phyloP scores from a whole-genome alignment of 768 basidiomycete species.

The Zangia roseola region DNA sequence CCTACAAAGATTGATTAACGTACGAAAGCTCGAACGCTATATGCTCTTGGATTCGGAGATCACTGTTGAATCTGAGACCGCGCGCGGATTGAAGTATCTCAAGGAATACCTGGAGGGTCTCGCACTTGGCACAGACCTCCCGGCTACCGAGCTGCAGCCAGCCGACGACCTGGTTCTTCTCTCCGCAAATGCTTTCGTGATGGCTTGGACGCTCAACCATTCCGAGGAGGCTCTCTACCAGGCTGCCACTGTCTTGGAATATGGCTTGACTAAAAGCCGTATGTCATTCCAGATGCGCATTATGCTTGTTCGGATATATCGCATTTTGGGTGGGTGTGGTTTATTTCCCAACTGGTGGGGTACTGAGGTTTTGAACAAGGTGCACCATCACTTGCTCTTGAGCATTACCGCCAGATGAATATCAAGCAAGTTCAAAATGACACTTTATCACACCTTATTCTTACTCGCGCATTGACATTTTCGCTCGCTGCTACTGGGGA shows the following conservation, averaged over 20 bases:
- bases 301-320: slow-evolving; percentile 78
- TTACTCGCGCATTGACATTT: slow-evolving; percentile 77
- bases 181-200: slow-evolving; percentile 65
- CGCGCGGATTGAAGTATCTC: slow-evolving; percentile 51
- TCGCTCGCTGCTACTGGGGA: slow-evolving; percentile 76
- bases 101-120: slow-evolving; percentile 67
- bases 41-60: slow-evolving; percentile 49
- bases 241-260: slow-evolving; percentile 68
- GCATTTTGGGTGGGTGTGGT: slow-evolving; percentile 61
- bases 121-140: slow-evolving; percentile 61
- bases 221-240: slow-evolving; percentile 61
- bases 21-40: slow-evolving; percentile 70
- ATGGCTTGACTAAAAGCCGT: slow-evolving; percentile 66
- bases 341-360: neutral
- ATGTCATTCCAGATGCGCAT: slow-evolving; percentile 79
- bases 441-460: slow-evolving; percentile 81
- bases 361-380: slow-evolving; percentile 42
- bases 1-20: slow-evolving; percentile 70
- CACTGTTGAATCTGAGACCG: slow-evolving; percentile 54
- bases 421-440: slow-evolving; percentile 88
- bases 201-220: slow-evolving; percentile 54
- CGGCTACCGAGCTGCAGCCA: slow-evolving; percentile 79
- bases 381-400: slow-evolving; percentile 66
- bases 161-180: slow-evolving; percentile 83
- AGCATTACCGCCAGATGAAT: slow-evolving; percentile 76